Base-by-base conservation (phyloP, 2,329 filamentous ascomycete genomes). In the Xylaria sp. region DNA sequence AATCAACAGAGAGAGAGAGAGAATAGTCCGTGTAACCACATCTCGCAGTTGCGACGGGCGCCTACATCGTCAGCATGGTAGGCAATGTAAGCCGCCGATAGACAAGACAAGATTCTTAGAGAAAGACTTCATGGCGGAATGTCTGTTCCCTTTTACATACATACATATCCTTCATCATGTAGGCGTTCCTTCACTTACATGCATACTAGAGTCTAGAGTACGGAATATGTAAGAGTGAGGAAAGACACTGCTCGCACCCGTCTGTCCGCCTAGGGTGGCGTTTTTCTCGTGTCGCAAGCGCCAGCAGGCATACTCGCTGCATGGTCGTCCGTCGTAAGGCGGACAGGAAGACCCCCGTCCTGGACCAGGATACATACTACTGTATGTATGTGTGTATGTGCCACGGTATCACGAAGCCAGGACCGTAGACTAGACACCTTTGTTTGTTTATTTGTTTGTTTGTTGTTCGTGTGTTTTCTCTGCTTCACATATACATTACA, bases 21-120 rank as follows among this genome's bases (percentile, higher is more conserved):
- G n/a, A 58, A 63, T 57, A 62, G 60, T 62, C 60, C 59, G 62
- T 64, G 57, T 64, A 64, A 60, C 60, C 58, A 58, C 58, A 57
- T 62, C 57, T 59, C 48, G 57, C 58, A 56, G 57, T 55, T 13
- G 5, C 47, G 54, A 51, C 56, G 54, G 58, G 39, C 51, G 57
- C 52, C 57, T 52, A 52, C 48, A 53, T 46, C 35, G 47, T 34
- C 39, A 52, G 47, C 48, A 51, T 35, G 48, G 48, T 39, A 50
- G 56, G 46, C 51, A 34, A 51, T 30, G 23, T 30, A 30, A 30
- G 23, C 23, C 30, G 23, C 11, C 56, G 56, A 59, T 51, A 55
- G 59, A 58, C 47, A 16, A 16, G 16, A 16, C 16, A 16, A 16
- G 16, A 16, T 16, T 16, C 16, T 16, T 16, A 16, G 16, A 16